Percentiles rank a stretch among this genome's conserved stretches.
These are phyloP conservation scores for Nyctanthes arbortristis DNA, from an alignment of 257 asterid species.

Conservation along the genomic window DNA sequence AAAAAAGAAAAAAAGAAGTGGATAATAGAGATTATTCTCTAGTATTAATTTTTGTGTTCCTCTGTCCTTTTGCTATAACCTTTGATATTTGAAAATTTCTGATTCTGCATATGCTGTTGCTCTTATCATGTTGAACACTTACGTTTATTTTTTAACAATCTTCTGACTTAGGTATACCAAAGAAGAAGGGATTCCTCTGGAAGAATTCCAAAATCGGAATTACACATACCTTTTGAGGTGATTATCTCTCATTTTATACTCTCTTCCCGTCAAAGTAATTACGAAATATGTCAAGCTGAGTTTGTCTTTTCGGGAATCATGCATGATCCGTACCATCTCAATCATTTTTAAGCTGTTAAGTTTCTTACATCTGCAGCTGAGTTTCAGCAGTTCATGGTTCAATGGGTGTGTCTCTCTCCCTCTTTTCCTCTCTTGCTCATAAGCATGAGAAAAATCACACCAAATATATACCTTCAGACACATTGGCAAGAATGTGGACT, in stretches of 20 bases:
- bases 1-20: no score
- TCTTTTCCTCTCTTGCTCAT: no score
- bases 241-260: conserved; percentile 17
- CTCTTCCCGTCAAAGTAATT: background rate
- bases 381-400: background rate
- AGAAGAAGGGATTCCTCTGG: conserved; percentile 74
- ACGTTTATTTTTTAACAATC: background rate
- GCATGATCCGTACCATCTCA: background rate
- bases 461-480: no score
- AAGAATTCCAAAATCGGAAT: conserved; percentile 55
- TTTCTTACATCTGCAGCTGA: conserved; percentile 1
- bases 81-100: background rate
- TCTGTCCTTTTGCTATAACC: background rate
- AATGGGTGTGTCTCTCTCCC: no score
- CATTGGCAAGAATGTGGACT: background rate
- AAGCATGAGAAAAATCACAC: no score
- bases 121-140: conserved; percentile 9
- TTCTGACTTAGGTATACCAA: conserved; percentile 74
- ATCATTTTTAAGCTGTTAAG: background rate
- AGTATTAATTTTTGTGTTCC: background rate
- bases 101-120: background rate
- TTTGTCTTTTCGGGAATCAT: background rate
- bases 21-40: background rate
- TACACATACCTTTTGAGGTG: conserved; percentile 83
- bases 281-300: background rate